These are phyloP conservation scores for Arthrinium puccinioides DNA, from an alignment of 2,329 filamentous ascomycete genomes.

Conservation along the genomic window DNA sequence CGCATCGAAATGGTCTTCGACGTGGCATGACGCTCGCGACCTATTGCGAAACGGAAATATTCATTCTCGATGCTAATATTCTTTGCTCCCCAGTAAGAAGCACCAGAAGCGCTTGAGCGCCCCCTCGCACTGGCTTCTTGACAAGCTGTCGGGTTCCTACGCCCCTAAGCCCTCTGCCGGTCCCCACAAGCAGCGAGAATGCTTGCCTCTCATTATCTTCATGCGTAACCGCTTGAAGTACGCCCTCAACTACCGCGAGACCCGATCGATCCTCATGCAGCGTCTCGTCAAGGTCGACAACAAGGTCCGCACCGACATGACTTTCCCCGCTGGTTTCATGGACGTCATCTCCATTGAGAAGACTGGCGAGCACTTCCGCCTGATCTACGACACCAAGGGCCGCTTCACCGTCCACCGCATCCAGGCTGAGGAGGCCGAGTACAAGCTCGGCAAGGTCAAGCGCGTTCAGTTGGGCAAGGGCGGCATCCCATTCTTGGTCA, in stretches of 20 bases:
- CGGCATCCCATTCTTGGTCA: constrained; percentile 99
- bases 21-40: no score
- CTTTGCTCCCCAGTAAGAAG: constrained; percentile 66
- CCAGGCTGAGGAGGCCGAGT: constrained; percentile 96
- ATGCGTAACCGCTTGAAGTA: constrained; percentile 97
- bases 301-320: constrained; percentile 98
- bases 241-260: constrained; percentile 97
- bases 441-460: constrained; percentile 99
- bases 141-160: constrained; percentile 95
- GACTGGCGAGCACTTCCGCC: constrained; percentile 99
- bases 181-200: constrained; percentile 99
- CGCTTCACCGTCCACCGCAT: constrained; percentile 99
- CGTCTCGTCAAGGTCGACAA: constrained; percentile 98
- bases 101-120: constrained; percentile 99
- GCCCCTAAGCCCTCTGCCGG: constrained; percentile 66
- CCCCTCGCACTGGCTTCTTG: constrained; percentile 98
- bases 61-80: constrained; percentile 19
- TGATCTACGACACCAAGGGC: constrained; percentile 99
- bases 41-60: constrained; percentile 9
- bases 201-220: constrained; percentile 98
- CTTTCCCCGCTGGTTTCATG: constrained; percentile 98
- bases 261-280: constrained; percentile 97
- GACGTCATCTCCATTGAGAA: constrained; percentile 99
- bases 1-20: no score
- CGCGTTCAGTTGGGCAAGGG: constrained; percentile 98